Percentiles rank a stretch among this genome's conserved stretches.
phyloP scores from a whole-genome alignment of 2,329 filamentous ascomycete genomes.

The Chalara sp. region DNA sequence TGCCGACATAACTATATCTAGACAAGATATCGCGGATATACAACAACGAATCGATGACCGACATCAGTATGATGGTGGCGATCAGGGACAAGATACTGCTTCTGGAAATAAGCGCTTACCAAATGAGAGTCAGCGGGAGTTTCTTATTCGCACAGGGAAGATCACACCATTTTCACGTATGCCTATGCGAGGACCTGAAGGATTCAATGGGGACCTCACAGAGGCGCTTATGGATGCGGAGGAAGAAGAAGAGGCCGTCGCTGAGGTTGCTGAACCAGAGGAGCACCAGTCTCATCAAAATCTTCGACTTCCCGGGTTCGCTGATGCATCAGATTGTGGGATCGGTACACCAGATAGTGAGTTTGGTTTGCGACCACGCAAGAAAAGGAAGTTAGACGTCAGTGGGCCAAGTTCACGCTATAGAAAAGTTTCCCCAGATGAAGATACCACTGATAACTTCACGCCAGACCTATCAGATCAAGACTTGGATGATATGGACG shows the following conservation, averaged over 20 bases:
- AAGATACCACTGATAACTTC: slow-evolving; percentile 30
- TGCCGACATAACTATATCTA: slow-evolving; percentile 37
- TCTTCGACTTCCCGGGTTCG: slow-evolving; percentile 67
- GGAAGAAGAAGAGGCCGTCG: slow-evolving; percentile 46
- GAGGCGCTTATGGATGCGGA: slow-evolving; percentile 79
- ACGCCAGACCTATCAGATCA: slow-evolving; percentile 15
- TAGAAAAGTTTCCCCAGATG: not conserved
- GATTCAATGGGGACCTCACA: slow-evolving; percentile 62
- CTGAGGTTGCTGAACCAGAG: slow-evolving; percentile 31
- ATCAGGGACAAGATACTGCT: slow-evolving; percentile 35
- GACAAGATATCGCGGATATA: slow-evolving; percentile 73
- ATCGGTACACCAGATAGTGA: slow-evolving; percentile 37
- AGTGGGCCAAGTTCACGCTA: slow-evolving; percentile 15
- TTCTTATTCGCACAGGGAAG: slow-evolving; percentile 89
- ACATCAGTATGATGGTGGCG: slow-evolving; percentile 45
- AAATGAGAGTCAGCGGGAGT: slow-evolving; percentile 80
- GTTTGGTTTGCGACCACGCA: slow-evolving; percentile 52
- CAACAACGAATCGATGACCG: slow-evolving; percentile 73
- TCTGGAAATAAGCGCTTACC: slow-evolving; percentile 56
- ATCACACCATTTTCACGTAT: slow-evolving; percentile 86
- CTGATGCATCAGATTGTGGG: slow-evolving; percentile 37
- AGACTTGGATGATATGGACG: slow-evolving; percentile 20
- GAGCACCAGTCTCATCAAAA: slow-evolving; percentile 60
- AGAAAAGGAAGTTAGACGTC: slow-evolving; percentile 39
- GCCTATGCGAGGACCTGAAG: slow-evolving; percentile 49